These are phyloP conservation scores for Boletellus deceptivus DNA, from an alignment of 1,284 basidiomycete species.

Conservation along the genomic window DNA sequence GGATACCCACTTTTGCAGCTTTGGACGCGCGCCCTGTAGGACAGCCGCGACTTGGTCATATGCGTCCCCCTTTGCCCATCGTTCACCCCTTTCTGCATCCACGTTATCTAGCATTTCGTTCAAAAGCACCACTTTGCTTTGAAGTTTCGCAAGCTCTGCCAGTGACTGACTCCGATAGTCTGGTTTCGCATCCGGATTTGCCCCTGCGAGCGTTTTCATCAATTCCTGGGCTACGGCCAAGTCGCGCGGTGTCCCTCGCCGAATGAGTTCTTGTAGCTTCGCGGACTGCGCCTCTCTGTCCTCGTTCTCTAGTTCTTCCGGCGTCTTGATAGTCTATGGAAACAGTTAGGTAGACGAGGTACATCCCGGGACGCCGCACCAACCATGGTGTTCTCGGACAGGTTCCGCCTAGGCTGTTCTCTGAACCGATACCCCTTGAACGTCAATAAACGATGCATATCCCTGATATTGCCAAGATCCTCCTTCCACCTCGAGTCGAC, in stretches of 20 bases:
- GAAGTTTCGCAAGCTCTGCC: slow-evolving; percentile 91
- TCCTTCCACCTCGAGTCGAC: slow-evolving; percentile 90
- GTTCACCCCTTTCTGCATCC: slow-evolving; percentile 65
- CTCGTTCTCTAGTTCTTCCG: slow-evolving; percentile 95
- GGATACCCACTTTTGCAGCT: slow-evolving; percentile 98
- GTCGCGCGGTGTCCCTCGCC: slow-evolving; percentile 93
- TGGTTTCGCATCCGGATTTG: slow-evolving; percentile 91
- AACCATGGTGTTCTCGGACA: slow-evolving; percentile 50
- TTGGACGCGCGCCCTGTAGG: slow-evolving; percentile 83
- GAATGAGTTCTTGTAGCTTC: slow-evolving; percentile 97
- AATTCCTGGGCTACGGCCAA: slow-evolving; percentile 95
- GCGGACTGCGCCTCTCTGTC: slow-evolving; percentile 94
- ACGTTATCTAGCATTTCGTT: slow-evolving; percentile 98
- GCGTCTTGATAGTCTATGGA: slow-evolving; percentile 82
- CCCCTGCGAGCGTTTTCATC: slow-evolving; percentile 95
- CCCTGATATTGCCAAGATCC: slow-evolving; percentile 94
- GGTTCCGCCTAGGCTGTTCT: slow-evolving; percentile 48
- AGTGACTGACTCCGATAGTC: slow-evolving; percentile 91
- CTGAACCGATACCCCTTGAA: slow-evolving; percentile 98
- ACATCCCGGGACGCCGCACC: slow-evolving; percentile 18
- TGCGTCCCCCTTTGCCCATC: slow-evolving; percentile 84
- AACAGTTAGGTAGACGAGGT: slow-evolving; percentile 10
- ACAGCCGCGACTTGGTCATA: slow-evolving; percentile 96
- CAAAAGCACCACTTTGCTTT: slow-evolving; percentile 89
- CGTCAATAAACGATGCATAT: slow-evolving; percentile 94